Evolutionary conservation across 306 rosid species (phyloP).

Genomic region (Cicer pinnatifidum): DNA sequence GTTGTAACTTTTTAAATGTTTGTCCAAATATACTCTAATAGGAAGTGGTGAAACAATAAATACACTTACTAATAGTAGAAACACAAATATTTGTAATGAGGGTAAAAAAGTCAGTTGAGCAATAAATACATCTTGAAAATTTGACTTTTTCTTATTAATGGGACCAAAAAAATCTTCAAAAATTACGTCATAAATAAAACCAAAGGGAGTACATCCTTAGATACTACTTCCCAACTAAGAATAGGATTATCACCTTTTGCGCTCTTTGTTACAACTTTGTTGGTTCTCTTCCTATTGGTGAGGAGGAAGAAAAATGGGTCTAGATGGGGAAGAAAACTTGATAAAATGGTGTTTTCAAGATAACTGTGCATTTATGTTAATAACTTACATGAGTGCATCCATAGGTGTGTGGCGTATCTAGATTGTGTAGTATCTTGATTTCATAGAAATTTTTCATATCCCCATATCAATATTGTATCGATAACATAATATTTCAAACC

Average conservation of each 20-base stretch:
- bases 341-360: not conserved
- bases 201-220: not conserved
- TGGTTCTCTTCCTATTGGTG: not conserved
- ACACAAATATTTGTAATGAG: too few species aligned
- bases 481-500: not conserved
- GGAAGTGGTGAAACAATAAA: too few species aligned
- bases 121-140: too few species aligned
- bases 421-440: not conserved
- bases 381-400: not conserved
- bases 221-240: not conserved
- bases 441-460: not conserved
- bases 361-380: not conserved
- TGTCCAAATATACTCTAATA: too few species aligned
- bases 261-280: not conserved
- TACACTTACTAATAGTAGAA: too few species aligned
- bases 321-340: conserved; percentile 1
- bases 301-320: not conserved
- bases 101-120: too few species aligned
- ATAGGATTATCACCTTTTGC: not conserved
- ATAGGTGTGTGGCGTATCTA: not conserved
- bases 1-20: too few species aligned
- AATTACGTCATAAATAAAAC: too few species aligned
- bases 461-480: not conserved
- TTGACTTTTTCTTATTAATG: too few species aligned
- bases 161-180: too few species aligned